Conservation (phyloP, 306 rosid species). For the Malus asiatica region DNA sequence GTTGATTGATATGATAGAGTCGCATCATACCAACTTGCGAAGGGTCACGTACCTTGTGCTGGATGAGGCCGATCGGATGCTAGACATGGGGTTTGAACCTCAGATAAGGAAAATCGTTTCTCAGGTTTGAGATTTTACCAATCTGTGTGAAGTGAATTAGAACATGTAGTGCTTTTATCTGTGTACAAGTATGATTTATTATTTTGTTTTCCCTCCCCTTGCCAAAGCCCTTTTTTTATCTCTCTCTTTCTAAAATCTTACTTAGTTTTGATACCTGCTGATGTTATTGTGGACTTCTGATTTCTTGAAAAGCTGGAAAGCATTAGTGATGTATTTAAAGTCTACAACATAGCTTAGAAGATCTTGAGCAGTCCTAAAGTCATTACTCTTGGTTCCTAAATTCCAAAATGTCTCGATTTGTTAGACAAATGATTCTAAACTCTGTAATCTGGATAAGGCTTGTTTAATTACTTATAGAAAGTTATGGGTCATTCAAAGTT, state of each 20-base stretch:
- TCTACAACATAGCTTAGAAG: background rate
- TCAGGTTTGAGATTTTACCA: constrained; percentile 51
- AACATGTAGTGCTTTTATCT: background rate
- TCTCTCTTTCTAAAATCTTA: background rate
- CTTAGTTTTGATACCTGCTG: background rate
- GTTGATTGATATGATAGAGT: constrained; percentile 97
- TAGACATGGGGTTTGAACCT: constrained; percentile 99
- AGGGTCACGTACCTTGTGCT: constrained; percentile 94
- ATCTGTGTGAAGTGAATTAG: background rate
- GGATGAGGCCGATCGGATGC: constrained; percentile 98
- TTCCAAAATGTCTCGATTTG: background rate
- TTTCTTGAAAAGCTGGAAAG: background rate
- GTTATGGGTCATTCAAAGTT: background rate
- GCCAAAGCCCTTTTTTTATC: background rate
- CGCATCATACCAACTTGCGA: constrained; percentile 92
- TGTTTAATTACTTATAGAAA: background rate
- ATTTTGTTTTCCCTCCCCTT: background rate
- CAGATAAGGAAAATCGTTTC: constrained; percentile 89
- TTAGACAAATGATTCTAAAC: background rate
- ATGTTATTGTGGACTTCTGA: background rate
- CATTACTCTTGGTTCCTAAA: background rate
- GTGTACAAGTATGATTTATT: background rate
- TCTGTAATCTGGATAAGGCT: background rate
- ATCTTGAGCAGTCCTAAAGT: background rate
- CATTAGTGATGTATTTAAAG: background rate